Percentiles rank a stretch among this genome's conserved stretches.
phyloP scores from a whole-genome alignment of 164 flowering plant genomes.

The Sextonia rubra region DNA sequence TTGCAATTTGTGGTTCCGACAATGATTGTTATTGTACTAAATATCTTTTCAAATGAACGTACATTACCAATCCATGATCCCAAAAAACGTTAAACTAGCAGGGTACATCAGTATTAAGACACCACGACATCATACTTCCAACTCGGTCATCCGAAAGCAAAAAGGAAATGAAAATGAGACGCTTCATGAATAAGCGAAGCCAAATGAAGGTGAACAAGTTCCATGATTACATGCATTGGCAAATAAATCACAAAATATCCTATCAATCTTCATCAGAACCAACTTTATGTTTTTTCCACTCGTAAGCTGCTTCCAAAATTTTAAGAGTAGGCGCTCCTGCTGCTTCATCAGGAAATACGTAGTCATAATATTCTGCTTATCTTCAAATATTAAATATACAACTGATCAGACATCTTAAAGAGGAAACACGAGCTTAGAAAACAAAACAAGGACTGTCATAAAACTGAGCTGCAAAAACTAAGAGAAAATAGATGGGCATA shows the following conservation, averaged over 20 bases:
- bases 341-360: slow-evolving; percentile 77
- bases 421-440: not conserved
- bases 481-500: slow-evolving; percentile 24
- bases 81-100: no score
- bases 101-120: not conserved
- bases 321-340: slow-evolving; percentile 55
- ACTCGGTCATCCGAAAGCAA: not conserved
- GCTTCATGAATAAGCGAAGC: not conserved
- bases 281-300: slow-evolving; percentile 77
- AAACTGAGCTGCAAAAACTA: not conserved
- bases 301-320: slow-evolving; percentile 81
- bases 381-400: slow-evolving; percentile 11
- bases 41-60: no score
- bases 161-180: not conserved
- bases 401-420: not conserved
- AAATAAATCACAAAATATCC: not conserved
- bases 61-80: no score
- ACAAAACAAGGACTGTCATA: not conserved
- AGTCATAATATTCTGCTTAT: slow-evolving; percentile 73
- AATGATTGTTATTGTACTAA: no score
- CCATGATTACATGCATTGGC: not conserved
- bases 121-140: not conserved
- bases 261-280: slow-evolving; percentile 36
- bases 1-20: no score
- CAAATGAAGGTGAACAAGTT: no score